Evolutionary conservation across 257 asterid species (phyloP).

Genomic region (Agastache rugosa): DNA sequence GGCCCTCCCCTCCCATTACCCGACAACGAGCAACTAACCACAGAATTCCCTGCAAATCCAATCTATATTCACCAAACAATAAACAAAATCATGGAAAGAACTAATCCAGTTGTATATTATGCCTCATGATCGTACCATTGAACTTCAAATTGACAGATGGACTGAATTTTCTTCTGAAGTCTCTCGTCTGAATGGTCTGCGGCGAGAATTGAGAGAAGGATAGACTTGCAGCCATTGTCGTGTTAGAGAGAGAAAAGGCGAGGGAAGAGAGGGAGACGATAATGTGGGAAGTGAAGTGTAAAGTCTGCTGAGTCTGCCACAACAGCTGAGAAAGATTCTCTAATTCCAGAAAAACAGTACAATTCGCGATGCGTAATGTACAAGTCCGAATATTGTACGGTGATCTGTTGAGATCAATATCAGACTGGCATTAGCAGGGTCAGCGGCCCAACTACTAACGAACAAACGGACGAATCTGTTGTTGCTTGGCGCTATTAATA

Average conservation of each 20-base stretch:
- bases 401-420: constrained; percentile 27
- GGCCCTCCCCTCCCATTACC: constrained; percentile 54
- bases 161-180: constrained; percentile 33
- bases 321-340: neutral
- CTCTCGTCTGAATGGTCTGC: constrained; percentile 40
- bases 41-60: constrained; percentile 53
- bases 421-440: constrained; percentile 38
- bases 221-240: constrained; percentile 63
- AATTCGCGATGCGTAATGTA: constrained; percentile 5
- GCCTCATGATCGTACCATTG: constrained; percentile 39
- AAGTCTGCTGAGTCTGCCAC: constrained; percentile 19
- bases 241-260: constrained; percentile 30
- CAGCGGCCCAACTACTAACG: constrained; percentile 33
- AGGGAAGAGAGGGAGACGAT: constrained; percentile 27
- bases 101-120: constrained; percentile 20
- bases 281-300: constrained; percentile 36
- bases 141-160: constrained; percentile 39
- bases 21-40: constrained; percentile 61
- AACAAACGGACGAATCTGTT: constrained; percentile 39
- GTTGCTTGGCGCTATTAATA: neutral
- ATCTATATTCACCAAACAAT: constrained; percentile 9
- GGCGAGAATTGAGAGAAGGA: constrained; percentile 59
- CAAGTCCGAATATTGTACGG: neutral
- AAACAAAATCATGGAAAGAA: neutral
- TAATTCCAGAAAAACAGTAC: constrained; percentile 30